phyloP scores from a whole-genome alignment of 140 eudicot species.

The Bidens hawaiensis region DNA sequence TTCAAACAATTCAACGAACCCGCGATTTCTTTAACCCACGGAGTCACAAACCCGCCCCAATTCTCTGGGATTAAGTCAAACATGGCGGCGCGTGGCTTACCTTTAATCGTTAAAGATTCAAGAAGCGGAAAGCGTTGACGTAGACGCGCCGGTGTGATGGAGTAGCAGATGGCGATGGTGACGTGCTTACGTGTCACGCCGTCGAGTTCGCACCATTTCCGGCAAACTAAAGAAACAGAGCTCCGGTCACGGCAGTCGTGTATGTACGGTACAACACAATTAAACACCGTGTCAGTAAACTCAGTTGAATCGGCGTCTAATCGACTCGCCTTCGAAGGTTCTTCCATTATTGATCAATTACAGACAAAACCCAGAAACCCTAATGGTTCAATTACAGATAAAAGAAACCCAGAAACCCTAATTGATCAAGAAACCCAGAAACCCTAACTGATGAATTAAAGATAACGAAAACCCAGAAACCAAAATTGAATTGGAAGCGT shows the following conservation, averaged over 20 bases:
- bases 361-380: too few relatives aligned
- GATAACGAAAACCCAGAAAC: too few relatives aligned
- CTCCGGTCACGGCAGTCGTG: slow-evolving; percentile 26
- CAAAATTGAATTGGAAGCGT: too few relatives aligned
- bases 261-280: slow-evolving; percentile 34
- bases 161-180: slow-evolving; percentile 24
- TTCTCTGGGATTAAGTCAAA: slow-evolving; percentile 61
- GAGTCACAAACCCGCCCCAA: slow-evolving; percentile 63
- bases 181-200: slow-evolving; percentile 37
- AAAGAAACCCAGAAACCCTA: too few relatives aligned
- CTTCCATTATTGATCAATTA: neutral
- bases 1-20: slow-evolving; percentile 27
- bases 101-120: slow-evolving; percentile 32
- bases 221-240: slow-evolving; percentile 35
- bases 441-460: too few relatives aligned
- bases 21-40: slow-evolving; percentile 41
- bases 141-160: slow-evolving; percentile 31
- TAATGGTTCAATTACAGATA: too few relatives aligned
- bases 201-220: slow-evolving; percentile 36
- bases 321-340: neutral
- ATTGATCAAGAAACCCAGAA: too few relatives aligned
- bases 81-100: slow-evolving; percentile 66
- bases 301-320: slow-evolving; percentile 8
- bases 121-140: slow-evolving; percentile 31
- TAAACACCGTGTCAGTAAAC: slow-evolving; percentile 34